phyloP scores from a whole-genome alignment of 768 basidiomycete genomes.

The Aureoboletus auriporus region DNA sequence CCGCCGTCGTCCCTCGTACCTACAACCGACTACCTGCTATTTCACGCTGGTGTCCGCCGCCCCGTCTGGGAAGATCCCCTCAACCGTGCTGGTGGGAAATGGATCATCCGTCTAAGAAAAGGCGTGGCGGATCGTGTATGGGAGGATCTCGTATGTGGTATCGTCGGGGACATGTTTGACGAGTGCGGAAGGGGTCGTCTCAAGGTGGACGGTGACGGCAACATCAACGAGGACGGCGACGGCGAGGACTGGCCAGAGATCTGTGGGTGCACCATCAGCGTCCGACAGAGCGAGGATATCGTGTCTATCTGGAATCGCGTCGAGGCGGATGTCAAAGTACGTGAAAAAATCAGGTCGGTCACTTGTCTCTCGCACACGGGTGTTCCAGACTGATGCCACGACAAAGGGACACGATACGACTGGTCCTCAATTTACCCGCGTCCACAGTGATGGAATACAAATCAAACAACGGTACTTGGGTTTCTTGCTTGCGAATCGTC shows the following conservation, averaged over 20 bases:
- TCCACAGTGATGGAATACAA: slow-evolving; percentile 92
- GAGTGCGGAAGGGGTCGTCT: slow-evolving; percentile 42
- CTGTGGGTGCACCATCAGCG: slow-evolving; percentile 93
- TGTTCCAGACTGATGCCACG: neutral
- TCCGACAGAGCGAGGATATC: slow-evolving; percentile 91
- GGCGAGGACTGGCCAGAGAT: slow-evolving; percentile 70
- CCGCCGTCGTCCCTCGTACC: slow-evolving; percentile 81
- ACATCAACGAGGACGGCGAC: slow-evolving; percentile 33
- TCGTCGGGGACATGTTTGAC: slow-evolving; percentile 89
- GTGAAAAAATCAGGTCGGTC: slow-evolving; percentile 78
- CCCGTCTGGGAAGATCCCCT: slow-evolving; percentile 97
- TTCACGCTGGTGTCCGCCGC: slow-evolving; percentile 78
- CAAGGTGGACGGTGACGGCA: slow-evolving; percentile 29
- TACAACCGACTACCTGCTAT: slow-evolving; percentile 92
- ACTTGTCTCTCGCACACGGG: slow-evolving; percentile 26
- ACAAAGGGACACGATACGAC: slow-evolving; percentile 72
- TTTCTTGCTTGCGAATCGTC: neutral
- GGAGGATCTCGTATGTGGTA: slow-evolving; percentile 84
- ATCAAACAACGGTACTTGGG: slow-evolving; percentile 73
- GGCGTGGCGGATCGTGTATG: slow-evolving; percentile 87
- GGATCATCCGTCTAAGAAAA: slow-evolving; percentile 91
- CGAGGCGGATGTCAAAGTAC: slow-evolving; percentile 70
- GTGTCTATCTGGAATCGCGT: slow-evolving; percentile 88
- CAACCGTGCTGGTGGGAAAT: slow-evolving; percentile 86
- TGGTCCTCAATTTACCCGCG: slow-evolving; percentile 69